Percentiles rank a stretch among this genome's conserved stretches.
Evolutionary conservation across 768 basidiomycete species (phyloP).

Genomic region (Phanerochaete sordida): DNA sequence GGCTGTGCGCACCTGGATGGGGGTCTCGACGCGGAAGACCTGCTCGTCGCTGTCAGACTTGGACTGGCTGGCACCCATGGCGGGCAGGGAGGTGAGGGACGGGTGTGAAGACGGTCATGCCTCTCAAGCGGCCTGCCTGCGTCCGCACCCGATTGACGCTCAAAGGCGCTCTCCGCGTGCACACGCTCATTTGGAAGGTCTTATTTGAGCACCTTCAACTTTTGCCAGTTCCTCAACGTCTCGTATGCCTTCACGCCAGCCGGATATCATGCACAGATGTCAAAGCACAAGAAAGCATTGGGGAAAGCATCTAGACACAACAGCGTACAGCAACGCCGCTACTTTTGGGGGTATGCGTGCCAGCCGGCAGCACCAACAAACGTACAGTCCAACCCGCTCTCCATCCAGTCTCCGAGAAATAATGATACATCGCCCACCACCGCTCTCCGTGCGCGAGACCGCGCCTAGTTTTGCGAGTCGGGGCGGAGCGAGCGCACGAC

Average conservation of each 20-base stretch:
- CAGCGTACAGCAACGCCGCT: not conserved
- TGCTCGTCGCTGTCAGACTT: slow-evolving; percentile 51
- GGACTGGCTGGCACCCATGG: slow-evolving; percentile 73
- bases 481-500: slow-evolving; percentile 86
- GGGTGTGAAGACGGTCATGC: not conserved
- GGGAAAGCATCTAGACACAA: not conserved
- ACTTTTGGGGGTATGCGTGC: not conserved
- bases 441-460: not conserved
- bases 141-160: slow-evolving; percentile 8
- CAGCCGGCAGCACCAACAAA: not conserved
- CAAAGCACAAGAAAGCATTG: not conserved
- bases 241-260: too few species aligned
- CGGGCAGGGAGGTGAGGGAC: not conserved
- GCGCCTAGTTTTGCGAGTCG: slow-evolving; percentile 62
- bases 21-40: slow-evolving; percentile 40
- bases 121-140: not conserved
- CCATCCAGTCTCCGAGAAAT: not conserved
- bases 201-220: too few species aligned
- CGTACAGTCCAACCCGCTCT: not conserved
- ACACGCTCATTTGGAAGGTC: too few species aligned
- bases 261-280: too few species aligned
- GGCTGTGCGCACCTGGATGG: slow-evolving; percentile 32
- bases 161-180: not conserved
- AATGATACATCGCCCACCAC: too few species aligned
- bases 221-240: too few species aligned